Percentiles rank a stretch among this genome's conserved stretches.
These are phyloP conservation scores for Citrus sinensis DNA, from an alignment of 345 rosid species.

Conservation along the genomic window DVS_A1.0 CM039162.1:31709001-31709500, in stretches of 20 bases:
- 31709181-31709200: constrained; percentile 90
- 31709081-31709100: constrained; percentile 84
- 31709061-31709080: constrained; percentile 38
- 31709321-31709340: constrained; percentile 80
- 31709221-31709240: constrained; percentile 70
- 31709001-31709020: constrained; percentile 2
- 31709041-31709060: background rate
- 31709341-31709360: constrained; percentile 61
- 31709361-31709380: constrained; percentile 43
- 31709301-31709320: constrained; percentile 46
- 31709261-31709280: constrained; percentile 58
- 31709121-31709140: constrained; percentile 95
- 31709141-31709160: constrained; percentile 48
- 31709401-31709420: constrained; percentile 37
- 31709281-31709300: constrained; percentile 72
- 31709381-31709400: constrained; percentile 62
- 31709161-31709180: constrained; percentile 78
- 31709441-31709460: constrained; percentile 87
- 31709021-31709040: constrained; percentile 2
- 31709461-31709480: constrained; percentile 77
- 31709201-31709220: constrained; percentile 88
- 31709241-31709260: constrained; percentile 89
- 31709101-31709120: constrained; percentile 62
- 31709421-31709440: constrained; percentile 80
- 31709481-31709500: constrained; percentile 80